These are phyloP conservation scores for Piper betle DNA, from an alignment of 164 flowering plant species.

Conservation along the genomic window DNA sequence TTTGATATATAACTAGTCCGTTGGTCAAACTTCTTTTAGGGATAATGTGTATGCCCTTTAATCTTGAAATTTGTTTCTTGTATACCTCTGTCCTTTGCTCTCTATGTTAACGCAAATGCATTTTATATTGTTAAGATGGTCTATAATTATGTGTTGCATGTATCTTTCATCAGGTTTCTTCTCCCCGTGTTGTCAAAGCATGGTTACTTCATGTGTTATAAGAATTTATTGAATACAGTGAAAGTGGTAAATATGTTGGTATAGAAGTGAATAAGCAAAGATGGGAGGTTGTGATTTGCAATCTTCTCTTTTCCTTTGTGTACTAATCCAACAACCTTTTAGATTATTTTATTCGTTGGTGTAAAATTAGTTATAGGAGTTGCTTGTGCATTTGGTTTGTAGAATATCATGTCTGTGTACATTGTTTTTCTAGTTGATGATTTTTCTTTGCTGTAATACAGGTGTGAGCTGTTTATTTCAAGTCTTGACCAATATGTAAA, in stretches of 20 bases:
- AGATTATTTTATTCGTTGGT: neutral
- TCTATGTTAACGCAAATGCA: no score
- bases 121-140: no score
- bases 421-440: neutral
- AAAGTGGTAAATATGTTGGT: neutral
- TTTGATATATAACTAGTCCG: no score
- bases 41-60: no score
- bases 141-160: no score
- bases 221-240: no score
- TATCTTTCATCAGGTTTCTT: no score
- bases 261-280: neutral
- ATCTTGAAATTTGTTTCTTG: no score
- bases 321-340: neutral
- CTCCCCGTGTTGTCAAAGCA: no score
- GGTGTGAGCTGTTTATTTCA: slow-evolving; percentile 8
- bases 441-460: neutral
- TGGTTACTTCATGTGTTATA: no score
- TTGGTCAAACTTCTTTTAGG: no score
- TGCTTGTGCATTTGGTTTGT: neutral
- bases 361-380: neutral
- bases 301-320: neutral
- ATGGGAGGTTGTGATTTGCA: neutral
- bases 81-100: no score
- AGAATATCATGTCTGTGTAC: neutral
- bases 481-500: slow-evolving; percentile 9